Evolutionary conservation across 1,139 yeast species (phyloP).

Genomic region (Ogataea hybrid): DNA sequence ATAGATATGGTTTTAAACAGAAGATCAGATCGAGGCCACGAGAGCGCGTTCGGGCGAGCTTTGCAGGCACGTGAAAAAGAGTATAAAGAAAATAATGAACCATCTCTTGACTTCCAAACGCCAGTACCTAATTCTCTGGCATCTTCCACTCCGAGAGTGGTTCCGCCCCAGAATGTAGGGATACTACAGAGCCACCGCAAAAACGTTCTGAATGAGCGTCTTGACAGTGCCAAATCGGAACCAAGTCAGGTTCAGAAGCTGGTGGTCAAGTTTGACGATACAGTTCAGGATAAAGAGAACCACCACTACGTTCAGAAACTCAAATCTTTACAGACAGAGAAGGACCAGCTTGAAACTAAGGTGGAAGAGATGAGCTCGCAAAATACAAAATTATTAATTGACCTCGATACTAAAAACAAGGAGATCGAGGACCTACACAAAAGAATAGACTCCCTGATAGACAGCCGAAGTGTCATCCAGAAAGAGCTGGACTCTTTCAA

Average conservation of each 20-base stretch:
- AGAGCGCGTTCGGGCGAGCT: constrained; percentile 5
- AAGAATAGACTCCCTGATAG: not conserved
- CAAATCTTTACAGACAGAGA: constrained; percentile 1
- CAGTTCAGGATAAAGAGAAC: not conserved
- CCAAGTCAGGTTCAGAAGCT: not conserved
- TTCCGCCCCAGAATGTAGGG: not conserved
- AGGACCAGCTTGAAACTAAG: not conserved
- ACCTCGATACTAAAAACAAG: not conserved
- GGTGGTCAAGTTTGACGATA: constrained; percentile 1
- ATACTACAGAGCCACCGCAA: not conserved
- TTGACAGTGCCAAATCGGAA: not conserved
- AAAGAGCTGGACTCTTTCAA: constrained; percentile 4
- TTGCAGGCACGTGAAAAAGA: constrained; percentile 1
- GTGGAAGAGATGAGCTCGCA: not conserved
- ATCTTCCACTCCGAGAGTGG: constrained; percentile 15
- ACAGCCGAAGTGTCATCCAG: not conserved
- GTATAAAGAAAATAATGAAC: not conserved
- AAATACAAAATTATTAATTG: not conserved
- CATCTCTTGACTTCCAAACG: constrained; percentile 9
- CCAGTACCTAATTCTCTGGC: constrained; percentile 12
- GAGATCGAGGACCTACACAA: not conserved
- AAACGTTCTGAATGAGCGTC: not conserved
- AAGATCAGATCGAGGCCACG: constrained; percentile 6
- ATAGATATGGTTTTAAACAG: constrained; percentile 1
- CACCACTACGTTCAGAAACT: not conserved